Conservation (phyloP, 805 yeast genomes). For the Candida hungchunana region DNA sequence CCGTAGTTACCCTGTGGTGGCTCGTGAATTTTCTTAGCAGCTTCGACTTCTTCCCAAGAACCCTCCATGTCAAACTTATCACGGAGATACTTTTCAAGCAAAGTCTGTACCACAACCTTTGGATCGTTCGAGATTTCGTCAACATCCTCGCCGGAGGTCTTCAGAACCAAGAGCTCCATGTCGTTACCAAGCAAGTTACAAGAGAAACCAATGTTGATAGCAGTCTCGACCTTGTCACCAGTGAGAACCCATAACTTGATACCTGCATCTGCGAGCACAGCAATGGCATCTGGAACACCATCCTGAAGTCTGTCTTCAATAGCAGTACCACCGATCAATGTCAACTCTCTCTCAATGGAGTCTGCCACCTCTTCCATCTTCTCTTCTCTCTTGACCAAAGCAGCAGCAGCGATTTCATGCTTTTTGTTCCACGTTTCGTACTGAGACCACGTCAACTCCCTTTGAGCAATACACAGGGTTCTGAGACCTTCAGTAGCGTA, state of each 20-base stretch:
- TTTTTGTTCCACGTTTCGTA: slow-evolving; percentile 59
- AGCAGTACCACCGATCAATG: slow-evolving; percentile 78
- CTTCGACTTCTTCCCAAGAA: slow-evolving; percentile 47
- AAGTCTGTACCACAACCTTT: slow-evolving; percentile 38
- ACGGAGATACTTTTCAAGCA: slow-evolving; percentile 49
- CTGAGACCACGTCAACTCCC: slow-evolving; percentile 56
- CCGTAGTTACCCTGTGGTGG: slow-evolving; percentile 69
- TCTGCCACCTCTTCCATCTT: slow-evolving; percentile 71
- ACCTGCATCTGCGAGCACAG: slow-evolving; percentile 68
- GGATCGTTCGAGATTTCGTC: slow-evolving; percentile 39
- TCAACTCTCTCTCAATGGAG: slow-evolving; percentile 60
- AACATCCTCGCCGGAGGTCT: slow-evolving; percentile 53
- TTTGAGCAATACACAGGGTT: slow-evolving; percentile 73
- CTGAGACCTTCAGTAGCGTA: slow-evolving; percentile 80
- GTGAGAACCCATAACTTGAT: slow-evolving; percentile 84
- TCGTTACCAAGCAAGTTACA: slow-evolving; percentile 81
- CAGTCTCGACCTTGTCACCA: slow-evolving; percentile 98
- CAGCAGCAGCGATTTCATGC: slow-evolving; percentile 61
- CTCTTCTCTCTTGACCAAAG: slow-evolving; percentile 63
- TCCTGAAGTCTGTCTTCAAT: slow-evolving; percentile 81
- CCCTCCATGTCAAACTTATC: slow-evolving; percentile 57
- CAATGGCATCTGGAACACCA: slow-evolving; percentile 81
- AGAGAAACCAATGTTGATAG: slow-evolving; percentile 97
- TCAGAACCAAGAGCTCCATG: slow-evolving; percentile 66
- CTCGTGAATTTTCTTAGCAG: slow-evolving; percentile 53